Evolutionary conservation across 805 yeast species (phyloP).

Genomic region (Wilhelminamyces savonicus): DNA sequence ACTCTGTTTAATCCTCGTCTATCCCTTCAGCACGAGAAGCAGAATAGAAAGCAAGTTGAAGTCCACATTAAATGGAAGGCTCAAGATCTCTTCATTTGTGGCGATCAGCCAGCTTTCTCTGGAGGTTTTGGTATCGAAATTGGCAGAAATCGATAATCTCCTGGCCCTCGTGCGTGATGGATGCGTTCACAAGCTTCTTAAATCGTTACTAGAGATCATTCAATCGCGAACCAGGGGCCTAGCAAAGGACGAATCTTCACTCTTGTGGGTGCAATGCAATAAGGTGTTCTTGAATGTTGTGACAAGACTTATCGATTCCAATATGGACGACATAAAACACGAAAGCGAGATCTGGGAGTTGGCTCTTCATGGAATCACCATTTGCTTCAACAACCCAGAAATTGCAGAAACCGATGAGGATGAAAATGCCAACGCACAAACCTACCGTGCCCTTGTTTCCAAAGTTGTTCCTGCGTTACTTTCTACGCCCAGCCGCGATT

Average conservation of each 20-base stretch:
- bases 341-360: constrained; percentile 32
- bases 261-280: constrained; percentile 50
- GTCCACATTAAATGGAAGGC: constrained; percentile 19
- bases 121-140: constrained; percentile 28
- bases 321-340: too few species aligned
- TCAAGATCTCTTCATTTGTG: constrained; percentile 56
- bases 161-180: constrained; percentile 36
- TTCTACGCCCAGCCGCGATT: too few species aligned
- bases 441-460: constrained; percentile 40
- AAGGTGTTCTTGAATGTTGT: constrained; percentile 33
- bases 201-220: constrained; percentile 48
- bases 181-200: constrained; percentile 39
- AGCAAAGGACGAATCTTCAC: constrained; percentile 17
- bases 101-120: constrained; percentile 50
- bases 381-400: constrained; percentile 33
- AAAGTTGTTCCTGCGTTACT: constrained; percentile 16
- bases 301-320: constrained; percentile 16
- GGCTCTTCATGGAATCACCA: constrained; percentile 33
- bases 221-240: constrained; percentile 36
- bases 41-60: constrained; percentile 50
- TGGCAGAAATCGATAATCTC: constrained; percentile 25
- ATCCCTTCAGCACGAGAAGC: constrained; percentile 58
- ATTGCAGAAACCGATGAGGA: constrained; percentile 28
- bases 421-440: constrained; percentile 32
- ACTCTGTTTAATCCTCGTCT: constrained; percentile 43